These are phyloP conservation scores for Trichoderma oligosporum DNA, from an alignment of 2,329 filamentous ascomycete species.

Conservation along the genomic window DNA sequence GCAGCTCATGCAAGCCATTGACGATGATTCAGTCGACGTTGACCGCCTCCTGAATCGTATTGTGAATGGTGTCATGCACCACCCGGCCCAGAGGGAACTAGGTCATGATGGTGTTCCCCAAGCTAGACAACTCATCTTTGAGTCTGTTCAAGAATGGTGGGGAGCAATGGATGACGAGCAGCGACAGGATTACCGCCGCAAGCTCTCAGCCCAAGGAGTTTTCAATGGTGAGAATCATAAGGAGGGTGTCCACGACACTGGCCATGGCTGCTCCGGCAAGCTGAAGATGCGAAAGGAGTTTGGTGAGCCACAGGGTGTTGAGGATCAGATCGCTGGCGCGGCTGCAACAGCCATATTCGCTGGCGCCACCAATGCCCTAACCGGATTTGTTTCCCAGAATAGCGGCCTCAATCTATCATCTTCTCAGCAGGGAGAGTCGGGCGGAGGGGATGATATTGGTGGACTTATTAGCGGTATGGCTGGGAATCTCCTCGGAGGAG, in stretches of 20 bases:
- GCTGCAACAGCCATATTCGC: constrained; percentile 56
- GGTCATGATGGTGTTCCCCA: constrained; percentile 68
- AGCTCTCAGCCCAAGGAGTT: constrained; percentile 77
- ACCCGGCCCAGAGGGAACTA: constrained; percentile 71
- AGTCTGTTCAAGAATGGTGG: constrained; percentile 84
- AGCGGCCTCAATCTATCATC: constrained; percentile 42
- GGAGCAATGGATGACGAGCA: constrained; percentile 57
- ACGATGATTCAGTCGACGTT: constrained; percentile 68
- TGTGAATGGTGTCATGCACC: constrained; percentile 78
- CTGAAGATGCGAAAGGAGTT: constrained; percentile 71
- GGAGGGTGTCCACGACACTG: constrained; percentile 75
- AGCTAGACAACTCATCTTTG: constrained; percentile 73
- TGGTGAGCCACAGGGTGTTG: constrained; percentile 44
- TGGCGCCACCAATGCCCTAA: constrained; percentile 53
- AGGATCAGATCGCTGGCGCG: constrained; percentile 54
- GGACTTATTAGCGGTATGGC: constrained; percentile 65
- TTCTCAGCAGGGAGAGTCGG: constrained; percentile 37
- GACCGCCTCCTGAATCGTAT: constrained; percentile 70
- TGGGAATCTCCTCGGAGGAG: constrained; percentile 61
- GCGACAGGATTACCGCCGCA: constrained; percentile 64
- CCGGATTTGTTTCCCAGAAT: constrained; percentile 44
- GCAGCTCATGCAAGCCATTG: constrained; percentile 83
- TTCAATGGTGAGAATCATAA: constrained; percentile 78
- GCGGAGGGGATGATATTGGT: constrained; percentile 62
- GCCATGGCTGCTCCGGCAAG: constrained; percentile 77